phyloP scores from a whole-genome alignment of 371 early-diverging fungal genomes.

The Mycotypha africana region DNA sequence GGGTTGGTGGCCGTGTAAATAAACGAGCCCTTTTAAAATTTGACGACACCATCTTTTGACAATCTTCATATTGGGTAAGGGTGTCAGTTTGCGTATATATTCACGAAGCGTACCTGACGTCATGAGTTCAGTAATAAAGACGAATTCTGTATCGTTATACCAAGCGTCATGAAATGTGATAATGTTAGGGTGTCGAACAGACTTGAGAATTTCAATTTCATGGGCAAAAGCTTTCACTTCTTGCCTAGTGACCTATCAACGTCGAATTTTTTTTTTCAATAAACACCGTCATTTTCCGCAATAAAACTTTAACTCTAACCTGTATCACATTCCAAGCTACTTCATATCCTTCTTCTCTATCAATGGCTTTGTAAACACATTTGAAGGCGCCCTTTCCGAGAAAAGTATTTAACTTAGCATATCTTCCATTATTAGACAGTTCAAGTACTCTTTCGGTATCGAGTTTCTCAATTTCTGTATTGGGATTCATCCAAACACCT shows the following conservation, averaged over 20 bases:
- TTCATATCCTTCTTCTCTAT: conserved; percentile 80
- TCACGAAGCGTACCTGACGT: conserved; percentile 82
- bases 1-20: conserved; percentile 75
- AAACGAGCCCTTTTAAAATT: conserved; percentile 77
- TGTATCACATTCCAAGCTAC: conserved; percentile 85
- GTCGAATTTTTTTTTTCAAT: too few relatives aligned
- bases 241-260: conserved; percentile 15
- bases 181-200: conserved; percentile 82
- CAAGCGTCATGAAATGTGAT: conserved; percentile 75
- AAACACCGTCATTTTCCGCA: too few relatives aligned
- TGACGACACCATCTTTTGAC: conserved; percentile 79
- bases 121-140: conserved; percentile 94
- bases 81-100: conserved; percentile 70
- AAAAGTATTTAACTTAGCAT: conserved; percentile 57
- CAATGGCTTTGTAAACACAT: conserved; percentile 84
- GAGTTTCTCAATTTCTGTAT: conserved; percentile 26
- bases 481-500: conserved; percentile 29
- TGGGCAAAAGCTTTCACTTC: conserved; percentile 40
- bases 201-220: conserved; percentile 68
- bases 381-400: conserved; percentile 88
- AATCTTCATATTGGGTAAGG: conserved; percentile 69
- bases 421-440: conserved; percentile 68
- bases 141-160: conserved; percentile 68
- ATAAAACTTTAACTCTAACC: conserved; percentile 15
- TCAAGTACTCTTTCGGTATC: conserved; percentile 48